Percentiles rank a stretch among this genome's conserved stretches.
Conservation (phyloP, 1,284 basidiomycete species). For the Malassezia vespertilionis region DNA sequence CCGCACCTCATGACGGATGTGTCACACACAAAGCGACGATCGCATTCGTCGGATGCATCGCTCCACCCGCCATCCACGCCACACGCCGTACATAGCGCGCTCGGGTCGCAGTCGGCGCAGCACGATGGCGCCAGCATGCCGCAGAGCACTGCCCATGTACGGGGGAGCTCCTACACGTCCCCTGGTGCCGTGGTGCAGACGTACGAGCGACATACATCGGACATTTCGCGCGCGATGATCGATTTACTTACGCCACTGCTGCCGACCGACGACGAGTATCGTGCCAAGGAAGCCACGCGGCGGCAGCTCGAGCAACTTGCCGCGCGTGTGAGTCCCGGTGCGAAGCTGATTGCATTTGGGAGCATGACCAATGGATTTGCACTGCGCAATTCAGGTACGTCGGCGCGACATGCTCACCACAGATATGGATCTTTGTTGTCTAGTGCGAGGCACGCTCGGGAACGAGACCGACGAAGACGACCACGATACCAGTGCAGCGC, state of each 20-base stretch:
- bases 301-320: constrained; percentile 87
- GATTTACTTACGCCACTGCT: constrained; percentile 42
- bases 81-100: no score
- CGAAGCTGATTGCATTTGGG: constrained; percentile 82
- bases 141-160: background rate
- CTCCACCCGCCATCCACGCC: no score
- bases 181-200: background rate
- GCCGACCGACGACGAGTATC: constrained; percentile 46
- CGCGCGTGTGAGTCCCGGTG: constrained; percentile 81
- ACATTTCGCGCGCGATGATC: constrained; percentile 42
- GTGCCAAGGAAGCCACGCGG: constrained; percentile 78
- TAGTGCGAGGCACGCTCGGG: constrained; percentile 55
- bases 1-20: no score
- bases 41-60: background rate
- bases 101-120: background rate
- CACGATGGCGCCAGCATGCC: no score
- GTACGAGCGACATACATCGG: constrained; percentile 39
- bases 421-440: constrained; percentile 98
- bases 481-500: no score
- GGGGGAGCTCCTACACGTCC: background rate
- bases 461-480: constrained; percentile 9
- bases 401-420: constrained; percentile 2
- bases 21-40: background rate
- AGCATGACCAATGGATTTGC: constrained; percentile 81
- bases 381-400: constrained; percentile 78